These are phyloP conservation scores for Populus hybrid DNA, from an alignment of 441 rosid genomes.

Conservation along the genomic window DNA sequence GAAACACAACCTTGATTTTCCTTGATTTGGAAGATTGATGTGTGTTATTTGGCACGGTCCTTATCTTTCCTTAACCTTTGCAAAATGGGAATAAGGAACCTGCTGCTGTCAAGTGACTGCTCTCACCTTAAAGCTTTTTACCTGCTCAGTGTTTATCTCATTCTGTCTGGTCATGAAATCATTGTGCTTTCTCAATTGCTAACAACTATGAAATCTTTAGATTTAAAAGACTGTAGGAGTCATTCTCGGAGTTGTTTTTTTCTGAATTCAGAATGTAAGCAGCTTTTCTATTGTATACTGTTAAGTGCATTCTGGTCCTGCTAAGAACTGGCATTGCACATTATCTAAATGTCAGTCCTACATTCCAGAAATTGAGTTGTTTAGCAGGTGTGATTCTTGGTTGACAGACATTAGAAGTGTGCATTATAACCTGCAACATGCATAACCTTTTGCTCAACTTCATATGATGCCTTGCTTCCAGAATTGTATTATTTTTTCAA, in stretches of 20 bases:
- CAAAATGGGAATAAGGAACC: background rate
- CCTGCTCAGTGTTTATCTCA: too few relatives aligned
- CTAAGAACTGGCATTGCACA: background rate
- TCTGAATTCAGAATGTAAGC: too few relatives aligned
- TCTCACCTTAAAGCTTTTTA: background rate
- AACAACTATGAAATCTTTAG: background rate
- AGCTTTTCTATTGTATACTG: background rate
- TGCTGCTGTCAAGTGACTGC: too few relatives aligned
- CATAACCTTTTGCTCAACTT: background rate
- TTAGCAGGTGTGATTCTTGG: background rate
- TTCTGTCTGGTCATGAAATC: background rate
- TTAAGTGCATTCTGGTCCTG: background rate
- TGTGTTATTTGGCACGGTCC: background rate
- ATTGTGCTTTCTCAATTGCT: background rate
- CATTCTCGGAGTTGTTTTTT: background rate
- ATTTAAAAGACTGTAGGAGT: background rate
- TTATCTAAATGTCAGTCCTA: background rate
- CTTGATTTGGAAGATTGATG: background rate
- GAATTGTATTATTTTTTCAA: background rate
- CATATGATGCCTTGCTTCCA: background rate
- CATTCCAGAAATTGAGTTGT: too few relatives aligned
- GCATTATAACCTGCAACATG: background rate
- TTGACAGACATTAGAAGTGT: background rate
- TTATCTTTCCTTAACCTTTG: background rate
- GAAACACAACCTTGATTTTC: background rate